phyloP scores from a whole-genome alignment of 1,284 basidiomycete genomes.

The Cryptococcus sp. region DNA sequence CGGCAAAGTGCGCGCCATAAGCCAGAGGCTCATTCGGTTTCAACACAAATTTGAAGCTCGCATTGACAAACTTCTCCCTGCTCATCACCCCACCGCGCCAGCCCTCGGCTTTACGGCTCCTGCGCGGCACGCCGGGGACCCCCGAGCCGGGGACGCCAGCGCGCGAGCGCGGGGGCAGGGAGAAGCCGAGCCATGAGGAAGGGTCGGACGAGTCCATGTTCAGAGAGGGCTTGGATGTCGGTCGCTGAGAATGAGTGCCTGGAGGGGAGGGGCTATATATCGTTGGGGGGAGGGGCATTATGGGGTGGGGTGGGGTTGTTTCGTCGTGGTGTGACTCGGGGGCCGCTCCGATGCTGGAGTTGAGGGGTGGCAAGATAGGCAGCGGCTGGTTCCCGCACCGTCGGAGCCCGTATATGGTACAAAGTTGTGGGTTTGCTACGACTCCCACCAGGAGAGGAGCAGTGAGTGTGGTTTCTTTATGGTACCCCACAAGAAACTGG shows the following conservation, averaged over 20 bases:
- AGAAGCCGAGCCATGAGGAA: slow-evolving; percentile 65
- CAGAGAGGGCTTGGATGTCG: slow-evolving; percentile 24
- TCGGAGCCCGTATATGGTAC: too few relatives aligned
- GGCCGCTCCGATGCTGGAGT: too few relatives aligned
- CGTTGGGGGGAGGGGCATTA: background rate
- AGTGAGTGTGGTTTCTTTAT: too few relatives aligned
- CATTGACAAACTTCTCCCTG: slow-evolving; percentile 88
- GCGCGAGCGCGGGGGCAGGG: slow-evolving; percentile 68
- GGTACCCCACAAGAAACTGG: too few relatives aligned
- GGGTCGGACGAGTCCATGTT: slow-evolving; percentile 32
- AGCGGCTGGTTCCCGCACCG: too few relatives aligned
- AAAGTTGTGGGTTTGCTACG: too few relatives aligned
- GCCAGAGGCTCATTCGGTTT: slow-evolving; percentile 71
- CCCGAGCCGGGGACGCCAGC: slow-evolving; percentile 44
- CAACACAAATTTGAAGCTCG: slow-evolving; percentile 89
- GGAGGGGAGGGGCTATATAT: background rate
- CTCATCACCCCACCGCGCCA: slow-evolving; percentile 60
- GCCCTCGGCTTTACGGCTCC: slow-evolving; percentile 64
- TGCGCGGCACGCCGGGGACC: slow-evolving; percentile 55
- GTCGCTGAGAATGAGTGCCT: background rate
- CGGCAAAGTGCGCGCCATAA: slow-evolving; percentile 91
- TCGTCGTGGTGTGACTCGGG: too few relatives aligned
- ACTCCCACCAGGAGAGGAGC: too few relatives aligned
- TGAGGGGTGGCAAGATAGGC: too few relatives aligned
- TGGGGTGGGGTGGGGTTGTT: background rate